Evolutionary conservation across 768 basidiomycete species (phyloP), one percentile per base, ranked within the genome.

Genomic region (Chalciporus pseudorubinellus): DNA sequence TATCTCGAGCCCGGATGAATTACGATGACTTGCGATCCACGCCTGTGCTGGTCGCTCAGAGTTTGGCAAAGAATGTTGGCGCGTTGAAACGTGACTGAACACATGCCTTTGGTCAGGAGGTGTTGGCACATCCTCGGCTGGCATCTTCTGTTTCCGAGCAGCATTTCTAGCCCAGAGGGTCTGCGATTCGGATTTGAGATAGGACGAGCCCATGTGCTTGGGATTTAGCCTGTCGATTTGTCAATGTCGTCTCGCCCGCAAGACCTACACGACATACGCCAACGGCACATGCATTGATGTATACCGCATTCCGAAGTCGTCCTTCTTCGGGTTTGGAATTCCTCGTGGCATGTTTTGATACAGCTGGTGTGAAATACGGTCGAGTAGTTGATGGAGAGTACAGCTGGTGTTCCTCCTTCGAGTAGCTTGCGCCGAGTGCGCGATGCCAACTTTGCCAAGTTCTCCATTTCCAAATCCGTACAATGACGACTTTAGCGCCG

Each of bases 241-340:
- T 62, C 48, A 67, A 55, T 46, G 47, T 43, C 38, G 44, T 46
- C 46, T 28, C 24, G 16, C 47, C 26, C 45, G 39, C 11, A 28
- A 47, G 50, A 45, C 7, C 39, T 14, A 54, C 41, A 22, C 26
- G 68, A 67, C 77, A 55, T 62, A 89, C 85, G 83, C 78, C 53
- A 89, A 69, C 24, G 91, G 92, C 10, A 92, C 89, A 69, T 83
- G 76, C 69, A 93, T 93, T 13, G 80, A 75, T 4, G 92, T 92
- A 69, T 86, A 92, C 41, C 83, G 80, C 75, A 93, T 75, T 14
- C 89, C 88, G 50, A 82, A 84, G 59, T 92, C 90, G 73, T 92
- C 89, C 58, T 82, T 79, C 69, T 84, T 87, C 24, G 80, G 82
- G 61, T 89, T 89, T 26, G 90, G 89, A 42, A 91, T 80, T 52